Percentiles rank a stretch among this genome's conserved stretches.
These are phyloP conservation scores for Fusarium secorum DNA, from an alignment of 2,329 filamentous ascomycete species.

Conservation along the genomic window DNA sequence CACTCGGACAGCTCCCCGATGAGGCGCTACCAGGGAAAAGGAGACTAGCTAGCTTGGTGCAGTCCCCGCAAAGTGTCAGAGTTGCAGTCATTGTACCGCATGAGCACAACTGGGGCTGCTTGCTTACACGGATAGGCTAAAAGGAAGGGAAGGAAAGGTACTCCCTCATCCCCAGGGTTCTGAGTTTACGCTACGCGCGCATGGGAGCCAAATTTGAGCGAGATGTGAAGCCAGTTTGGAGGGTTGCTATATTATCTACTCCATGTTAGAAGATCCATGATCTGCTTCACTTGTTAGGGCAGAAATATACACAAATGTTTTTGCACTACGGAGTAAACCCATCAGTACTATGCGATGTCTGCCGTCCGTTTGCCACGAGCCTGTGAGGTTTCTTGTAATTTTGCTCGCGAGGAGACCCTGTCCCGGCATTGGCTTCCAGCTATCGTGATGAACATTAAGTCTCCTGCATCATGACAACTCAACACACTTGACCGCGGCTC, in stretches of 20 bases:
- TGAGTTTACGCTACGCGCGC: background rate
- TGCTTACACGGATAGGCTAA: slow-evolving; percentile 31
- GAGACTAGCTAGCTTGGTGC: slow-evolving; percentile 19
- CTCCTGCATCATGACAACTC: slow-evolving; percentile 14
- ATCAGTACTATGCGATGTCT: background rate
- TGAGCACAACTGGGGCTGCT: slow-evolving; percentile 27
- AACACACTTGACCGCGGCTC: background rate
- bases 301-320: slow-evolving; percentile 3
- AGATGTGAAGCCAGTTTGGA: background rate
- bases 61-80: slow-evolving; percentile 38
- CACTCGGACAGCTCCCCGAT: slow-evolving; percentile 34
- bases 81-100: slow-evolving; percentile 36
- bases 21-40: background rate
- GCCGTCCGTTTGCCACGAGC: background rate
- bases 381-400: background rate
- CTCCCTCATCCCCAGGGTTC: slow-evolving; percentile 14
- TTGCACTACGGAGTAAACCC: background rate
- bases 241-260: background rate
- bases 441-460: background rate
- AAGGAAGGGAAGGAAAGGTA: slow-evolving; percentile 20
- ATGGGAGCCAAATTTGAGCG: background rate
- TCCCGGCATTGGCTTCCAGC: background rate
- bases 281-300: background rate
- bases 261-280: background rate
- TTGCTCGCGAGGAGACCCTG: background rate